Percentiles rank a stretch among this genome's conserved stretches.
Evolutionary conservation across 2,329 filamentous ascomycete species (phyloP).

Genomic region (Trichoderma hamatum): DNA sequence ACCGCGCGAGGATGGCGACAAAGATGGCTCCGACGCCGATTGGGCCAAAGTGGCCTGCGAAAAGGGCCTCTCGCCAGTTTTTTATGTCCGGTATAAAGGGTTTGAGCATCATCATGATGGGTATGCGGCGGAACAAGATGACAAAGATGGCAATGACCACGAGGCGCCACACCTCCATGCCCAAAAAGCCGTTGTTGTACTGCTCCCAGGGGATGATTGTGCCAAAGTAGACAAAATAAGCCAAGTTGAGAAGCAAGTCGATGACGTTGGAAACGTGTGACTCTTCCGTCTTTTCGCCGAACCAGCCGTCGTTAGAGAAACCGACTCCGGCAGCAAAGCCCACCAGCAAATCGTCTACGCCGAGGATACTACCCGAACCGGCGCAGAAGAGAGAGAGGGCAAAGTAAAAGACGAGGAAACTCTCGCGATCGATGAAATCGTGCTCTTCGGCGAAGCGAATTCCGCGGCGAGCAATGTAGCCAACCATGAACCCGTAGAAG

Average conservation of each 20-base stretch:
- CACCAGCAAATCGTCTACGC: constrained; percentile 90
- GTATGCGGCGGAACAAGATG: constrained; percentile 92
- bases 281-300: constrained; percentile 96
- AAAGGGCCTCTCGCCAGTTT: constrained; percentile 95
- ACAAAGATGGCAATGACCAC: constrained; percentile 94
- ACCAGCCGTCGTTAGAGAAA: constrained; percentile 99
- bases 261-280: constrained; percentile 99
- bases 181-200: constrained; percentile 76
- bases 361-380: constrained; percentile 86
- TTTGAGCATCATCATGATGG: constrained; percentile 89
- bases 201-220: constrained; percentile 96
- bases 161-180: constrained; percentile 83
- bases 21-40: constrained; percentile 98
- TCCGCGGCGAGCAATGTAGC: constrained; percentile 86
- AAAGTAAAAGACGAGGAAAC: constrained; percentile 98
- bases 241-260: constrained; percentile 92
- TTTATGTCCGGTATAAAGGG: constrained; percentile 95
- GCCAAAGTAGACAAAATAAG: constrained; percentile 97
- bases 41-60: constrained; percentile 95
- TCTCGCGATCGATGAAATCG: constrained; percentile 91
- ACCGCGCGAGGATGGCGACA: constrained; percentile 86
- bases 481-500: constrained; percentile 82
- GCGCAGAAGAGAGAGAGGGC: constrained; percentile 94
- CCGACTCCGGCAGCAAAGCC: constrained; percentile 96
- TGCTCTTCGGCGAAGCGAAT: constrained; percentile 85